Conservation (phyloP, 176 grass and related monocot species). For the Oropetium thomaeum region DNA sequence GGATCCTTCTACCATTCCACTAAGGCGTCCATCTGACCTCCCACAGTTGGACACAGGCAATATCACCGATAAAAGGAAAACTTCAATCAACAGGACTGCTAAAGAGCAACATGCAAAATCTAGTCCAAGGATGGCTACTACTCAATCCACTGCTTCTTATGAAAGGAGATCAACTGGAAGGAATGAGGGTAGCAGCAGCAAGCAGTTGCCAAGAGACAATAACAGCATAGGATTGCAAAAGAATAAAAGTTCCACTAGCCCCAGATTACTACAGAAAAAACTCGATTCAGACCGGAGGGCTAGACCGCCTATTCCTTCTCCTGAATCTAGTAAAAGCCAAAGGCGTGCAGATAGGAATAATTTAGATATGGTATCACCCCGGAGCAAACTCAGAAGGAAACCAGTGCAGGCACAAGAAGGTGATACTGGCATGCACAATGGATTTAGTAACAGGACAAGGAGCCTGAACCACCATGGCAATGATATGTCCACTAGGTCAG, state of each 20-base stretch:
- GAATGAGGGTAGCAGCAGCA: conserved; percentile 51
- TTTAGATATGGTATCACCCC: conserved; percentile 69
- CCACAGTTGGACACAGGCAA: conserved; percentile 41
- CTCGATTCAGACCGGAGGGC: conserved; percentile 49
- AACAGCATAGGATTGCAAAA: conserved; percentile 44
- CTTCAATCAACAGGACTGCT: conserved; percentile 24
- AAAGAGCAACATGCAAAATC: conserved; percentile 50
- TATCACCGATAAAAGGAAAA: conserved; percentile 51
- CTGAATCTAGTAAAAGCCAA: conserved; percentile 47
- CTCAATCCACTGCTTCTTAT: conserved; percentile 38
- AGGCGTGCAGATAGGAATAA: conserved; percentile 53
- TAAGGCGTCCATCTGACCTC: conserved; percentile 46
- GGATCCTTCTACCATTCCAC: conserved; percentile 41
- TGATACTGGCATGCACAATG: conserved; percentile 54
- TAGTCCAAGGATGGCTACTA: conserved; percentile 40
- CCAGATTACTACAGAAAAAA: conserved; percentile 75
- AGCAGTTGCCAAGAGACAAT: conserved; percentile 51
- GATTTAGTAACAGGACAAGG: conserved; percentile 44
- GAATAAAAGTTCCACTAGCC: conserved; percentile 63
- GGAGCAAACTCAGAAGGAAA: conserved; percentile 66
- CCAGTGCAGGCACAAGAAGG: conserved; percentile 54
- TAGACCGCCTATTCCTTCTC: conserved; percentile 49
- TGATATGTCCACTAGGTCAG: conserved; percentile 61
- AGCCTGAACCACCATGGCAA: conserved; percentile 51
- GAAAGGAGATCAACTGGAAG: conserved; percentile 49